Evolutionary conservation across 2,329 filamentous ascomycete species (phyloP), one percentile per base, ranked within the genome.

Genomic region (Beauveria asiatica): DNA sequence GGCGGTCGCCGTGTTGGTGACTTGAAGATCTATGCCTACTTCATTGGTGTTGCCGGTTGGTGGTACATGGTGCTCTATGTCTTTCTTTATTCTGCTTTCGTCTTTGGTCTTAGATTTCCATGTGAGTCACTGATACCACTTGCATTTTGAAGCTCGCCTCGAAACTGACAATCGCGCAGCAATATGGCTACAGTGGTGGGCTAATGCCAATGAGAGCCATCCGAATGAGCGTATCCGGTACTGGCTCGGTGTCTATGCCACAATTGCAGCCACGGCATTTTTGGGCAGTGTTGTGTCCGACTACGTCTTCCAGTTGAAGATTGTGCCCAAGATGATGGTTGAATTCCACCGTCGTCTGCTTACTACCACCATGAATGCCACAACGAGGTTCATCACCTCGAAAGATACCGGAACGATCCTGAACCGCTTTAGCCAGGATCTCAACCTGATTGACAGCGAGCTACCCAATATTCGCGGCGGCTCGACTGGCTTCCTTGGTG

Each of bases 351-450:
- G 64, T 30, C 61, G 62, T 10, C 30, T 67, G 0, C 64, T 75
- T 1, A 59, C 59, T 4, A 73, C 72, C 0, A 70, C 74, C 7
- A 70, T 74, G 62, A 54, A 61, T 6, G 69, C 71, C 7, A 68
- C 72, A 1, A 68, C 73, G n/a, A 64, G 63, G 3, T 74, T 75
- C 64, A 70, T 76, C 51, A 70, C 71, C 0, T 69, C 64, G 4
- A 74, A 73, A 1, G 72, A 75, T 57, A 70, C 67, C 7, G 74
- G 73, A 8, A 64, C 70, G 0, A 68, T 71, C 2, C 70, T 70
- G 21, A 75, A 76, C n/a, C 62, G 72, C 23, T 76, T 76, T 60
- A 74, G 72, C 2, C 74, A 76, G 56, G 74, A 76, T 62, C 71
- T 76, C 60, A 70, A 72, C 0, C 62, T 76, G 3, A 68, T 76